These are phyloP conservation scores for Lepidium sativum DNA, from an alignment of 345 rosid species.

Conservation along the genomic window DNA sequence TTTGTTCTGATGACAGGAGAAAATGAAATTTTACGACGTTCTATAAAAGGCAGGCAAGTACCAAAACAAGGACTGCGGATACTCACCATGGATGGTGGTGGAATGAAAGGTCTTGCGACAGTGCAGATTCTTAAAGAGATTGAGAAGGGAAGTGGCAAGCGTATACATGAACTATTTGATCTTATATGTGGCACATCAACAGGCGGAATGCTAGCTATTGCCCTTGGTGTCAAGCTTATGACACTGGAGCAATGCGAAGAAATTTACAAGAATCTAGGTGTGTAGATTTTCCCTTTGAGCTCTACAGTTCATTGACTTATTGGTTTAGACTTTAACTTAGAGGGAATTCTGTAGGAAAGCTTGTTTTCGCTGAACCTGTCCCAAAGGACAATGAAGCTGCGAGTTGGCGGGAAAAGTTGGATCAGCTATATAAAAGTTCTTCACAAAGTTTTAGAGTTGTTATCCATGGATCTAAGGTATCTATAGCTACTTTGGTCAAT, in stretches of 20 bases:
- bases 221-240: slow-evolving; percentile 92
- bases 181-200: slow-evolving; percentile 99
- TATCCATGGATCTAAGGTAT: slow-evolving; percentile 97
- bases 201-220: slow-evolving; percentile 98
- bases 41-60: slow-evolving; percentile 81
- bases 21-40: slow-evolving; percentile 85
- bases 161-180: slow-evolving; percentile 92
- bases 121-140: slow-evolving; percentile 96
- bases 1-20: slow-evolving; percentile 55
- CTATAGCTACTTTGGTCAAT: slow-evolving; percentile 8
- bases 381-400: slow-evolving; percentile 98
- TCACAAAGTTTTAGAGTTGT: slow-evolving; percentile 99
- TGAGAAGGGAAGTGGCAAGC: slow-evolving; percentile 94
- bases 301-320: not conserved
- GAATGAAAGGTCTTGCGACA: slow-evolving; percentile 98
- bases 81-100: slow-evolving; percentile 99
- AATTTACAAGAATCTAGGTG: slow-evolving; percentile 96
- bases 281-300: slow-evolving; percentile 5
- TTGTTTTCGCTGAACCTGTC: slow-evolving; percentile 92
- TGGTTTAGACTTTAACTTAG: slow-evolving; percentile 18
- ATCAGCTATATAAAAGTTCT: slow-evolving; percentile 95
- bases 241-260: slow-evolving; percentile 85
- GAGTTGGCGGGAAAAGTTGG: slow-evolving; percentile 96
- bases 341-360: slow-evolving; percentile 58
- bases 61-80: slow-evolving; percentile 92